A percentile compares a stretch with the other conserved stretches of the same genome.
phyloP scores from a whole-genome alignment of 2,329 filamentous ascomycete genomes.

The Neurospora sp. region DNA sequence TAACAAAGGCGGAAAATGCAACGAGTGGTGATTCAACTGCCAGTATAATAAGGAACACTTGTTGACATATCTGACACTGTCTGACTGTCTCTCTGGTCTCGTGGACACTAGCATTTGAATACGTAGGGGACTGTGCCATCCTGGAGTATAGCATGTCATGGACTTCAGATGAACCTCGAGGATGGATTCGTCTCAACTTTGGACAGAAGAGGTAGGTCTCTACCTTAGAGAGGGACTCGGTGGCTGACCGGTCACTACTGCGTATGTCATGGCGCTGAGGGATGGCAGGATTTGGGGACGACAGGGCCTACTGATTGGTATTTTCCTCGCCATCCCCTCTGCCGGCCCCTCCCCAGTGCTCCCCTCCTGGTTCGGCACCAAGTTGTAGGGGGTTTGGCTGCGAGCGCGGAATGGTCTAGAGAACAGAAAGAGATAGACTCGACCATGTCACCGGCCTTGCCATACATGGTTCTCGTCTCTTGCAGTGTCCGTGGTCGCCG shows the following conservation, averaged over 20 bases:
- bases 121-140: background rate
- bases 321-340: background rate
- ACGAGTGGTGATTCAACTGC: background rate
- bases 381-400: slow-evolving; percentile 3
- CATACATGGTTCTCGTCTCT: background rate
- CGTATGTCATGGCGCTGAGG: background rate
- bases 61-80: background rate
- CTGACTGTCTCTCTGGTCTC: background rate
- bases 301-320: background rate
- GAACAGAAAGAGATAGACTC: slow-evolving; percentile 5
- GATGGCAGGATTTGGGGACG: background rate
- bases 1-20: background rate
- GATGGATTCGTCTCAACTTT: background rate
- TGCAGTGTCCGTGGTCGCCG: background rate
- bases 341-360: slow-evolving; percentile 5
- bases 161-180: background rate
- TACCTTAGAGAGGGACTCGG: background rate
- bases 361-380: slow-evolving; percentile 8
- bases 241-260: background rate
- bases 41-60: background rate
- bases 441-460: slow-evolving; percentile 1
- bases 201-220: background rate
- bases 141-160: background rate
- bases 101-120: background rate
- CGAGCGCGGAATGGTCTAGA: background rate